Evolutionary conservation across 345 rosid species (phyloP), one percentile per base, ranked within the genome.

Genomic region (Syzygium oleosum): DNA sequence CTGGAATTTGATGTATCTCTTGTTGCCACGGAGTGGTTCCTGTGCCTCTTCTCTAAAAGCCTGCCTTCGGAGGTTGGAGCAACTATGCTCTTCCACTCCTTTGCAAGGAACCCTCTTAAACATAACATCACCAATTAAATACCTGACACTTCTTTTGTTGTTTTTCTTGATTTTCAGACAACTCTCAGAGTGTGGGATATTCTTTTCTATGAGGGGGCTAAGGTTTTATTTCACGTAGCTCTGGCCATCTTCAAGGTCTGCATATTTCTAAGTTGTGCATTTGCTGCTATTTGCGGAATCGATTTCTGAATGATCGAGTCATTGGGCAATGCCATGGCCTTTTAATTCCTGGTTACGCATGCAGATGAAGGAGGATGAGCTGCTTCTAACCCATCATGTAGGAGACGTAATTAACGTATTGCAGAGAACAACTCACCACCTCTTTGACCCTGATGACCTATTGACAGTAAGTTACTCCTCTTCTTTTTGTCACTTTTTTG

Each of bases 1-100:
- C 88, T 96, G 92, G 98, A 95, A 87, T 98, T 98, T 90, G 99
- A 98, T 90, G 99, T 97, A 84, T 95, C 99, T 87, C 99, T 98
- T 84, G 99, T 98, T 89, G 95, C 99, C 89, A 96, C 99, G 1
- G 99, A 98, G 92, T 98, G 99, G 99, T 98, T 98, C 91, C 93
- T 98, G 49, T 98, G 99, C 92, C 99, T 98, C 88, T 98, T 98
- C 92, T 96, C 99, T 7, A 98, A 98, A 92, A 98, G 99, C 93
- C 91, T 98, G 92, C 99, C 99, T 84, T 98, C 99, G 5, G 99
- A 98, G 99, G 99, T 98, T 88, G 61, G 89, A 88, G 65, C n/a
- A 84, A 54, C 49, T 38, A 73, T 38, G 83, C 83, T 38, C 83
- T 73, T 73, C 83, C 83, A 19, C 83, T 73, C 83, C 83, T 19